Conservation (phyloP, 148 eudicot species). For the Polygonum aviculare region DNA sequence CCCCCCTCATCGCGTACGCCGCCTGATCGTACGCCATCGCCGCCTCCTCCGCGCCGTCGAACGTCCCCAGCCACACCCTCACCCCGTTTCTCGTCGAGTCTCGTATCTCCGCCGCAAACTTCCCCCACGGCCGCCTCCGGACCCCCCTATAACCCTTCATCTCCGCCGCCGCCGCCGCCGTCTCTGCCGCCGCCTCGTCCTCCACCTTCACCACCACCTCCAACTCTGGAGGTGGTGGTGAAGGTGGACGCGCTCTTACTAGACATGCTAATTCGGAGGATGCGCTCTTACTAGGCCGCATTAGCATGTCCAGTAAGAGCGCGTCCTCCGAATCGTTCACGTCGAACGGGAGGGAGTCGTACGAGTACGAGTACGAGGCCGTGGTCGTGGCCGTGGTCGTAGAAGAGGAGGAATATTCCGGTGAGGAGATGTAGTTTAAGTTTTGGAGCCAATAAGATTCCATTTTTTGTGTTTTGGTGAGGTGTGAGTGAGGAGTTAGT, state of each 20-base stretch:
- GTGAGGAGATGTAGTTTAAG: background rate
- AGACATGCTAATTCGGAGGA: too few species aligned
- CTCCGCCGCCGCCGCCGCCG: background rate
- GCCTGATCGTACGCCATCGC: slow-evolving; percentile 74
- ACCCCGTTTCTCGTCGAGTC: slow-evolving; percentile 57
- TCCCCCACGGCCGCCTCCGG: slow-evolving; percentile 62
- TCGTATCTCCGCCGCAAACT: slow-evolving; percentile 58
- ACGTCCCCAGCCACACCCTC: slow-evolving; percentile 71
- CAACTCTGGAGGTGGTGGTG: too few species aligned
- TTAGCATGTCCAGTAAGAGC: slow-evolving; percentile 27
- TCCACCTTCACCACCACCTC: background rate
- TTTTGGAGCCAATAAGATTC: background rate
- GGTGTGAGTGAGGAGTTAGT: background rate
- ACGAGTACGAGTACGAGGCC: background rate
- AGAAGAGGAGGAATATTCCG: slow-evolving; percentile 6
- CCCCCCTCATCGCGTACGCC: slow-evolving; percentile 54
- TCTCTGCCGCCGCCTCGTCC: background rate
- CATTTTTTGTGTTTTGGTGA: background rate
- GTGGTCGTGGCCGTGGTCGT: background rate
- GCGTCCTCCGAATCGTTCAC: slow-evolving; percentile 38
- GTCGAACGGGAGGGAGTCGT: slow-evolving; percentile 25
- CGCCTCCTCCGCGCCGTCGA: slow-evolving; percentile 57
- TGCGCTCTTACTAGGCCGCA: too few species aligned
- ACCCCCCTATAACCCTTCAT: slow-evolving; percentile 44
- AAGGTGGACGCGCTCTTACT: too few species aligned